Conservation (phyloP, 192 early-diverging fungal species). For the Coemansia sp. region DNA sequence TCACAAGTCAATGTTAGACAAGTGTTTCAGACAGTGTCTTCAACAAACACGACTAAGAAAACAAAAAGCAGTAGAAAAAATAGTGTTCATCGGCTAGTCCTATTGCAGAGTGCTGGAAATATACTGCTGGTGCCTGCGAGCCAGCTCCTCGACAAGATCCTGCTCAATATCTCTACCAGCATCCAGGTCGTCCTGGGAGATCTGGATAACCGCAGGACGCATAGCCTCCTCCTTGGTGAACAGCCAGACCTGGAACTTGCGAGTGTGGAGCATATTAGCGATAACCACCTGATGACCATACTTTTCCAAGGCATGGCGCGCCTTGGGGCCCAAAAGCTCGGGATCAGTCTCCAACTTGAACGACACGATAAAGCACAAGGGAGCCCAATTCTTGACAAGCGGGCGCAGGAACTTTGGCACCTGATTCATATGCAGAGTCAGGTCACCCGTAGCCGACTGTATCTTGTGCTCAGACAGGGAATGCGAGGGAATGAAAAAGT, state of each 20-base stretch:
- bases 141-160: conserved; percentile 37
- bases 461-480: conserved; percentile 98
- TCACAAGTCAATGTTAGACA: conserved; percentile 1
- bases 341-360: conserved; percentile 97
- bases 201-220: conserved; percentile 16
- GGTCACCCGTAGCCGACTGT: conserved; percentile 82
- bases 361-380: conserved; percentile 87
- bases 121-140: conserved; percentile 25
- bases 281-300: conserved; percentile 98
- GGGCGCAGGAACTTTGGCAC: conserved; percentile 96
- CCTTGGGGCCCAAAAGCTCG: conserved; percentile 74
- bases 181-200: conserved; percentile 21
- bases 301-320: conserved; percentile 68
- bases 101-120: conserved; percentile 1
- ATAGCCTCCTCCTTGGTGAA: conserved; percentile 23
- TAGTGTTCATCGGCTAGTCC: not conserved
- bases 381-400: conserved; percentile 90
- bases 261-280: conserved; percentile 86
- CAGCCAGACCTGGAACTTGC: conserved; percentile 81
- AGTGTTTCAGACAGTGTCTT: not conserved
- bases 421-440: conserved; percentile 88
- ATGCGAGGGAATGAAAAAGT: conserved; percentile 94
- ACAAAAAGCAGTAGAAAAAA: not conserved
- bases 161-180: conserved; percentile 40
- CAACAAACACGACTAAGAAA: not conserved